A percentile compares a stretch with the other conserved stretches of the same genome.
Conservation (phyloP, 2,329 filamentous ascomycete species). For the Septoria petroselini region DNA sequence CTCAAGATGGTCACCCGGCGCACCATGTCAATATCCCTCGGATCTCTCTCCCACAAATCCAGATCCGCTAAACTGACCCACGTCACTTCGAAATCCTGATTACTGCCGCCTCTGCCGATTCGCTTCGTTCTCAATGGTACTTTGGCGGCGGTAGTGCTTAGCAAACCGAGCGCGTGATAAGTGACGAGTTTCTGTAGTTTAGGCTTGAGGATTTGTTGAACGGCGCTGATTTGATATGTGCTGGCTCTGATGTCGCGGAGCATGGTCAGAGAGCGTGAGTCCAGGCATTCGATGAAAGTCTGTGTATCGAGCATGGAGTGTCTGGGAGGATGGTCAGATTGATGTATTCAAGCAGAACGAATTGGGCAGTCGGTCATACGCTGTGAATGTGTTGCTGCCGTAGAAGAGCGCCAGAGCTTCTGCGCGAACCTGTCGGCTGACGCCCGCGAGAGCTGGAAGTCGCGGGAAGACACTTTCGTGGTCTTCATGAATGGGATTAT, state of each 20-base stretch:
- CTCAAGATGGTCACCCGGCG: conserved; percentile 6
- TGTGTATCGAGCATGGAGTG: conserved; percentile 1
- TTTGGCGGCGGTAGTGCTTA: conserved; percentile 5
- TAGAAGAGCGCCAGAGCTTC: conserved; percentile 1
- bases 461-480: conserved; percentile 1
- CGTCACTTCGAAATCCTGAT: conserved; percentile 3
- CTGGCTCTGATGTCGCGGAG: conserved; percentile 5
- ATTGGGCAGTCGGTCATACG: neutral
- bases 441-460: conserved; percentile 8
- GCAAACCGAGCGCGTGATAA: neutral
- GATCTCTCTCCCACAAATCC: conserved; percentile 8
- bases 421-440: conserved; percentile 8
- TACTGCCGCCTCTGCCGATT: neutral
- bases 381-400: conserved; percentile 9
- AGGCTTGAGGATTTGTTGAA: conserved; percentile 6
- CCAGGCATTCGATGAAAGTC: conserved; percentile 4
- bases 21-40: conserved; percentile 15
- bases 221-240: conserved; percentile 4
- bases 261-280: neutral
- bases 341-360: neutral
- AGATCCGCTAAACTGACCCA: conserved; percentile 9
- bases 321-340: neutral
- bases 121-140: conserved; percentile 8
- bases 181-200: conserved; percentile 5
- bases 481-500: neutral